Conservation (phyloP, 2,329 filamentous ascomycete genomes). For the Penicillium hesseltinei region DNA sequence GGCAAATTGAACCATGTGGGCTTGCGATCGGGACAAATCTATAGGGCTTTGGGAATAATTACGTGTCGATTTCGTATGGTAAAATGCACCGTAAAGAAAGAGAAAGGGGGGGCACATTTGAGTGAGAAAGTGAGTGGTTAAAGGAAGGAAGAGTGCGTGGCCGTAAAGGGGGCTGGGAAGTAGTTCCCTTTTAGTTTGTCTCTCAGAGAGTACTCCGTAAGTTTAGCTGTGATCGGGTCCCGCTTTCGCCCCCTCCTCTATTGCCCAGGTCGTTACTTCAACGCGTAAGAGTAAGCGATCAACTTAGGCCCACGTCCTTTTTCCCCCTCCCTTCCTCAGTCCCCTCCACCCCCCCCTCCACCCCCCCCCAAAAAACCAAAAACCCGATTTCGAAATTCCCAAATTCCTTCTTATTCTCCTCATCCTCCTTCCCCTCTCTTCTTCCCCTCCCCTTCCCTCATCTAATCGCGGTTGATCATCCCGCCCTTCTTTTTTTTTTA, state of each 20-base stretch:
- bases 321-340: constrained; percentile 7
- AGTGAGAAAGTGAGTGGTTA: constrained; percentile 8
- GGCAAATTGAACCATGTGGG: constrained; percentile 13
- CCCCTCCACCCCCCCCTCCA: constrained; percentile 12
- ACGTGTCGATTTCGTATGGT: constrained; percentile 25
- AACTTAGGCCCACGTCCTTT: constrained; percentile 23
- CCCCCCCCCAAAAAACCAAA: constrained; percentile 14
- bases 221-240: constrained; percentile 11
- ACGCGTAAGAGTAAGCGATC: constrained; percentile 23
- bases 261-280: constrained; percentile 3
- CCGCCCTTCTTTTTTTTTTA: constrained; percentile 22
- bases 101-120: constrained; percentile 7
- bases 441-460: constrained; percentile 19
- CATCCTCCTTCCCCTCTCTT: constrained; percentile 18
- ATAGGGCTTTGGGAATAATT: constrained; percentile 12
- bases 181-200: not conserved
- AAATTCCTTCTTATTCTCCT: constrained; percentile 26
- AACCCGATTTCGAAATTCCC: constrained; percentile 15
- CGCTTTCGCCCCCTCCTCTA: constrained; percentile 22
- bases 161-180: constrained; percentile 13
- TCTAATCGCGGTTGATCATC: constrained; percentile 23
- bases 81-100: constrained; percentile 4
- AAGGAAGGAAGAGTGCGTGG: constrained; percentile 25
- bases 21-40: constrained; percentile 14
- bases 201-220: not conserved